Base-by-base conservation (phyloP, 345 rosid genomes). In the Linum usitatissimum region DNA sequence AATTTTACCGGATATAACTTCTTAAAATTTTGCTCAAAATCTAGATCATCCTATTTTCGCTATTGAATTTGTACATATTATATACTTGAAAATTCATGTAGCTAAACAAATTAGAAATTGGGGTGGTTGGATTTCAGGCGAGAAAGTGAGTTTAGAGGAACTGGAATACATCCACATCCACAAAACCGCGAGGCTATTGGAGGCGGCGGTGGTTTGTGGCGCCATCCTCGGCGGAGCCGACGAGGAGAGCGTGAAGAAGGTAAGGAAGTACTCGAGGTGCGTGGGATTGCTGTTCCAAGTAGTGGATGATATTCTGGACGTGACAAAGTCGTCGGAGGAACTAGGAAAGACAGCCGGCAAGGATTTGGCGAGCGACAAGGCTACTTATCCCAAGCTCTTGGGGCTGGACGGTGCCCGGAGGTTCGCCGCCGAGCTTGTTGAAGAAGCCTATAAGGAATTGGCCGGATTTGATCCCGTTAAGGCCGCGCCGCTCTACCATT, bases 311-410 rank as follows among this genome's bases (percentile, higher is more conserved):
- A 58, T 58, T 17, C 28, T 58, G 17, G 61, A 58, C 38, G 61
- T 58, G 61, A 58, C 61, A 6, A 58, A 13, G 38, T 58, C 61
- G 18, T 58, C 61, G 38, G 61, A 58, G 61, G 61, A 58, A 17
- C 18, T 58, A 1, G 61, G 61, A 18, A 58, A 58, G 38, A 58
- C 59, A 5, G 59, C 59, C 23, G 59, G 59, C 3, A 55, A 55
- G 59, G 59, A 55, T 55, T 30, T 55, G 18, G 38, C 38, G 38
- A 58, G n/a, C n/a, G 40, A 58, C 15, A 23, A 55, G 61, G 40
- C 38, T 2, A 58, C 61, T 9, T 58, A 31, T 14, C 61, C 61
- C 10, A 58, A 58, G 61, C 39, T 58, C 17, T 6, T 31, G 17
- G 61, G 61, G 18, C 28, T 58, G 7, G 38, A 31, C 10, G 38